Evolutionary conservation across 192 early-diverging fungal species (phyloP), one percentile per base, ranked within the genome.

Genomic region (Hyaloraphidium curvatum): DNA sequence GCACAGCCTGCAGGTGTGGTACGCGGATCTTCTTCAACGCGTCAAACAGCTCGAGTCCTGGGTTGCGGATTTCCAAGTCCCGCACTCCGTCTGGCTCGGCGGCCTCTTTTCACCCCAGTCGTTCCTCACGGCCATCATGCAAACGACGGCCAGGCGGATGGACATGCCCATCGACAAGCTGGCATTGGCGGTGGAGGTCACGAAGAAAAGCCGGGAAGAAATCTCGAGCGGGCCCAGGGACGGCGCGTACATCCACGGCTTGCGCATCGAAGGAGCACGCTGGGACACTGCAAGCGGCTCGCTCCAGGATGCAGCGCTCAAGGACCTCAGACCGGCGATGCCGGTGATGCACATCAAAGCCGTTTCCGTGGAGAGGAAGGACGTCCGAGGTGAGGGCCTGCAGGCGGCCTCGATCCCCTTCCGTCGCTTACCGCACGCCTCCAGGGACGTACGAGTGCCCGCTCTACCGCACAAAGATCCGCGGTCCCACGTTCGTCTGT

Each of bases 51-150:
- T 79, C 23, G 77, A 79, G 53, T 52, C 51, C 23, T 79, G 77
- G 77, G 77, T 79, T 7, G 67, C 74, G 22, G 77, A 79, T 30
- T 79, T 79, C 65, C 68, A 74, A 55, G 61, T 79, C 11, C 77
- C 77, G 0, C 43, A 75, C 0, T 74, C 74, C 19, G 72, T 79
- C 1, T 79, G 77, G 77, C 50, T 79, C 21, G 55, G 70, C 7
- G 77, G 77, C 2, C 57, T 79, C 11, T 79, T 79, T 59, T 78
- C 78, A 60, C 77, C 77, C n/a, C 77, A 79, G 59, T 79, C 77
- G 3, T 79, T 79, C 68, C 60, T 79, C 16, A 79, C 77, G 0
- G 77, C 77, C 31, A 74, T 79, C 62, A 79, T 79, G 77, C 77
- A 79, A 57, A 79, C 77, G 1, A 79, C 77, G 1, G 77, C 77